These are phyloP conservation scores for Apodospora peruviana DNA, from an alignment of 495 filamentous ascomycete genomes.

Conservation along the genomic window DNA sequence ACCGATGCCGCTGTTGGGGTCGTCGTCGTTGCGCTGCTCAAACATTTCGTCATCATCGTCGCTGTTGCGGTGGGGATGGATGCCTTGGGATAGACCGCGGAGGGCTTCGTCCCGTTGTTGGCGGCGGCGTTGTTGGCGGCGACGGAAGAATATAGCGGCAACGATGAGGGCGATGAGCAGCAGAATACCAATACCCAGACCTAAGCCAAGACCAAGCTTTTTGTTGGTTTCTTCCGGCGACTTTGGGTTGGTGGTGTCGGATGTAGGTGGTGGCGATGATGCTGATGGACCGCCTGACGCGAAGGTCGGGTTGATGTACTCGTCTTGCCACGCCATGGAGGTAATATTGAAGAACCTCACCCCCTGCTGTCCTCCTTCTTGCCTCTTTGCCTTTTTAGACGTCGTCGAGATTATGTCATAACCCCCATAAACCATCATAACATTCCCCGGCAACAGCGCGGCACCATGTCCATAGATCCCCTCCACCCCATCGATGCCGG, in stretches of 20 bases:
- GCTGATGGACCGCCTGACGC: neutral
- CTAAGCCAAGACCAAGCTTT: conserved; percentile 52
- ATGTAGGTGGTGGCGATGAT: too few relatives aligned
- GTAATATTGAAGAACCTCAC: conserved; percentile 75
- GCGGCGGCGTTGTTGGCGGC: conserved; percentile 35
- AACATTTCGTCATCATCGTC: conserved; percentile 47
- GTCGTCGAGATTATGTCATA: conserved; percentile 48
- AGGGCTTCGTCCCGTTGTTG: conserved; percentile 32
- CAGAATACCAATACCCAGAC: conserved; percentile 69
- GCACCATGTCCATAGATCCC: conserved; percentile 86
- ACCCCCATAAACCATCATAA: conserved; percentile 88
- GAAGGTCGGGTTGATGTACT: conserved; percentile 57
- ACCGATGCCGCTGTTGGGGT: conserved; percentile 7
- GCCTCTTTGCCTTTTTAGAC: conserved; percentile 15
- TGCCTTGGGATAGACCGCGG: conserved; percentile 34
- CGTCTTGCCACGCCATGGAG: conserved; percentile 61
- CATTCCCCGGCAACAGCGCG: conserved; percentile 71
- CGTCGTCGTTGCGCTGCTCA: conserved; percentile 52
- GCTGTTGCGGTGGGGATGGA: conserved; percentile 15
- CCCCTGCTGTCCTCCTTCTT: conserved; percentile 29
- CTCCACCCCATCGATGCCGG: conserved; percentile 35
- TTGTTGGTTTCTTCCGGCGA: neutral
- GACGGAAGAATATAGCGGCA: conserved; percentile 52
- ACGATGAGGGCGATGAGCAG: conserved; percentile 48
- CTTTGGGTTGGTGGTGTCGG: neutral